Base-by-base conservation (phyloP, 2,329 filamentous ascomycete species). In the Calonectria pauciramosa region DNA sequence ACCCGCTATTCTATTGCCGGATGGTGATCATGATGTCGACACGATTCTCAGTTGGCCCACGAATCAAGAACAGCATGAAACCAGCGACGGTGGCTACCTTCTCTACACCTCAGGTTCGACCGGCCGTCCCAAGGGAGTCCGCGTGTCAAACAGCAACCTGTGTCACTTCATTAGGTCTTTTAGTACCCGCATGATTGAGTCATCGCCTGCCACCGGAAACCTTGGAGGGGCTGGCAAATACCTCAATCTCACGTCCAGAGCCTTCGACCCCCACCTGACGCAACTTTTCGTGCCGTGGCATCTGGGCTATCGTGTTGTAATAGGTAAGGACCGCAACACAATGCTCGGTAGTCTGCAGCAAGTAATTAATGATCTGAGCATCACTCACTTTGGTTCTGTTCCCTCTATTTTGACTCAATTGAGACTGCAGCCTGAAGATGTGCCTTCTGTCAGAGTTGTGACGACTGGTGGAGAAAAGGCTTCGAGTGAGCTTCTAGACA, bases 381-480 rank as follows among this genome's bases (percentile, higher is more conserved):
- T 63, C 16, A 63, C 56, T 18, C 56, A 63, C 10, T 63, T 63
- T 3, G 56, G 56, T n/a, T 63, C 56, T 26, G 56, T 63, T 4
- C 56, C 56, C 34, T 63, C 56, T 41, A 36, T 63, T 9, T 16
- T 63, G 34, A 63, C 56, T 18, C 56, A 63, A 26, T 23, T 63
- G 9, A 16, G 36, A 18, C 34, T 63, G 4, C 6, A 36, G 18
- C 56, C 56, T 2, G 34, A 63, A 20, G 56, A 63, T 9, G 56
- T 63, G 8, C 56, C 56, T 9, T 63, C 56, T 2, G 56, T 63
- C 14, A 63, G 56, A 3, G 56, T 63, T 3, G 36, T 63, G 23
- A 63, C 56, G 9, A 63, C 56, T 38, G 56, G 56, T 20, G 56
- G 56, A 63, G 56, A 63, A 44, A 63, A 63, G n/a, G 56, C 56